Evolutionary conservation across 257 asterid genomes (phyloP), one percentile per base, ranked within the genome.

Genomic region (Penstemon eatonii): DNA sequence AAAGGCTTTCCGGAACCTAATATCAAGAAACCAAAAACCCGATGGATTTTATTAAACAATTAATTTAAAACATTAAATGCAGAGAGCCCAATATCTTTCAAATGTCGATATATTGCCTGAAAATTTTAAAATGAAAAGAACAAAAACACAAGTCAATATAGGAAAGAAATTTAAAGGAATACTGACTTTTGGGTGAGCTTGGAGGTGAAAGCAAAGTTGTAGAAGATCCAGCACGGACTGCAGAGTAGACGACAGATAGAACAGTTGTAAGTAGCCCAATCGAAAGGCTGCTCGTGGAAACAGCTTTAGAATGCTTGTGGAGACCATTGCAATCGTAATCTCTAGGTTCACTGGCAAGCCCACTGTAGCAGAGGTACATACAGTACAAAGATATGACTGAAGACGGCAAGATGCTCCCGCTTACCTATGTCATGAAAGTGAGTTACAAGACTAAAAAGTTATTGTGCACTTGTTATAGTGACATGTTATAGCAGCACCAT

Each of bases 331-430:
- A 91, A 58, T 83, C 92, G 18, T 82, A 91, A 63, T 91, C 96
- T 78, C 98, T 84, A 39, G 96, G 96, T 76, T 89, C 95, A 82
- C 98, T 89, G 44, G 98, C 83, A 58, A 92, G 89, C 13, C 96
- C 98, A 73, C 92, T 87, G 75, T 92, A 92, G 87, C 96, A 87
- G 68, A 92, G 98, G 84, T 92, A 89, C 88, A 86, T 87, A 83
- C 98, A 92, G 78, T 92, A 92, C 74, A 92, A 47, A 51, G 98
- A 92, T 73, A 92, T 59, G 77, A 92, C 96, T 25, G 96, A 87
- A 62, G 98, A 79, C 52, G 98, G 98, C 81, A 92, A 78, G 74
- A 92, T 80, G 87, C 98, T 92, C 60, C 98, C 96, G 19, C 86
- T 54, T 8, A 92, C 92, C 98, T 92, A 56, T 55, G 61, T 75